Base-by-base conservation (phyloP, 306 rosid genomes). In the Abrus pulchellus region DNA sequence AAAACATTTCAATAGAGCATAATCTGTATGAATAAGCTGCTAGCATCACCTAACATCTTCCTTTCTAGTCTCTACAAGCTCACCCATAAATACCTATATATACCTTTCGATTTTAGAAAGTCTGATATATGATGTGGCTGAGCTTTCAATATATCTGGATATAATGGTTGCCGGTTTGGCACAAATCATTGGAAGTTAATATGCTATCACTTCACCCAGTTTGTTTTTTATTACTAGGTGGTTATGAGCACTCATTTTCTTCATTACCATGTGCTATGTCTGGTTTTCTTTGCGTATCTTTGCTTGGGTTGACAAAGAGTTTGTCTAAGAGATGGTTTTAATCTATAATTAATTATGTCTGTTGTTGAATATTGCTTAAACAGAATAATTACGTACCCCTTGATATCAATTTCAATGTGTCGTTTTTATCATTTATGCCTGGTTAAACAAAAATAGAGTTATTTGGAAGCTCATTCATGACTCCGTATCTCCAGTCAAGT, bases 41-140 rank as follows among this genome's bases (percentile, higher is more conserved):
- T 63, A 34, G 36, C 47, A 40, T 63, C 28, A 72, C 49, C 74
- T 62, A 14, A 14, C 49, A 72, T 52, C 59, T 50, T 41, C 73
- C 8, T 49, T 3, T 38, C 47, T 27, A 80, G 43, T 60, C 68
- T 14, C 45, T 33, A 33, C 45, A 33, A 62, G 13, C 27, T 11
- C 44, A 13, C 0, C 2, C 47, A 36, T 36, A 36, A 62, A 13
- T 59, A 10, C 28, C 47, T 62, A 36, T 71, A 13, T 69, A 12
- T 49, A 30, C 13, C 7, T 69, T 69, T 69, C 30, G 49, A 32
- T 32, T 69, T 69, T 49, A 48, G 75, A 69, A 69, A 69, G 45
- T n/a, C 7, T 13, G 45, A 14, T 7, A 3, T 49, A 6, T 38
- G 65, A 38, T 5, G 4, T 13, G 13, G 45, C 32, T 50, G 29